A percentile compares a stretch with the other conserved stretches of the same genome.
Conservation (phyloP, 805 yeast species). For the Pichia scutulata region DNA sequence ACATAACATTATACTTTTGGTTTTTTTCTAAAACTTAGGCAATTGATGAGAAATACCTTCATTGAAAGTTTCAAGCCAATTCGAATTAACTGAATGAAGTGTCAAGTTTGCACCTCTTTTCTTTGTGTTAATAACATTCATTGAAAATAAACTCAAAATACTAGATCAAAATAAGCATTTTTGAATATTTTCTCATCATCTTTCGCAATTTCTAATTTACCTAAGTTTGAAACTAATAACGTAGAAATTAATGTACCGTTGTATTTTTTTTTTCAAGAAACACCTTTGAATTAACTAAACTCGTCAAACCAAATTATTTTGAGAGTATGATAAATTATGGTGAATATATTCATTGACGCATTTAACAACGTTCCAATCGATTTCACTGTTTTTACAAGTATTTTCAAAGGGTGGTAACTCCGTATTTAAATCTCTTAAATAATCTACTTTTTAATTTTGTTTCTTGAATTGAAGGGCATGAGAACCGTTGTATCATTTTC, state of each 20-base stretch:
- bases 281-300: constrained; percentile 7
- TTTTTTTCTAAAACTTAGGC: neutral
- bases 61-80: constrained; percentile 8
- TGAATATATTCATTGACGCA: constrained; percentile 10
- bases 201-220: neutral
- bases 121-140: constrained; percentile 9
- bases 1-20: neutral
- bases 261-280: constrained; percentile 4
- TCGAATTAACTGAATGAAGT: constrained; percentile 3
- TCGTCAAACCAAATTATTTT: constrained; percentile 9
- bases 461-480: constrained; percentile 11
- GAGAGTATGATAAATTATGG: constrained; percentile 3
- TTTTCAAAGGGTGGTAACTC: constrained; percentile 7
- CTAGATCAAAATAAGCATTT: constrained; percentile 11
- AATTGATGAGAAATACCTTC: constrained; percentile 1
- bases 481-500: constrained; percentile 10
- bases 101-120: constrained; percentile 7
- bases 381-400: neutral
- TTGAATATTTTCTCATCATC: neutral
- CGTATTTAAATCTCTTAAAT: constrained; percentile 10
- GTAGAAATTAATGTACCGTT: constrained; percentile 13
- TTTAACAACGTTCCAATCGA: constrained; percentile 10
- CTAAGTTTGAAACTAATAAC: constrained; percentile 8
- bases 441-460: constrained; percentile 1
- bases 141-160: constrained; percentile 8